Conservation (phyloP, 169 alveolate genomes). For the Plasmodium yoelii region DNA sequence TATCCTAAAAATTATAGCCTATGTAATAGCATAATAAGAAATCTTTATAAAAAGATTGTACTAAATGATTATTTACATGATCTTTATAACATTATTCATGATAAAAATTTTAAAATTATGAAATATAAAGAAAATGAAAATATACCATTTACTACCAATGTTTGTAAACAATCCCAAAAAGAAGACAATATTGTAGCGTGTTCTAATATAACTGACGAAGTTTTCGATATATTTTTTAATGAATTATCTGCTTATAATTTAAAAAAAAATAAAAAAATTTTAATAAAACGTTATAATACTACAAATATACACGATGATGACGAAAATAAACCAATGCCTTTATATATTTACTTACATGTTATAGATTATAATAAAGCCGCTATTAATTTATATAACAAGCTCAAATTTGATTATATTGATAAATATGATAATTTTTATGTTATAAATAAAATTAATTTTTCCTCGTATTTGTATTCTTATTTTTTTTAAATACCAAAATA, state of each 20-base stretch:
- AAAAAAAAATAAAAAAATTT: conserved; percentile 31
- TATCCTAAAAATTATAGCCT: conserved; percentile 46
- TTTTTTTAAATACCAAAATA: conserved; percentile 26
- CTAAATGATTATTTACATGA: conserved; percentile 50
- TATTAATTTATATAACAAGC: conserved; percentile 57
- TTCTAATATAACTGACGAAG: conserved; percentile 18
- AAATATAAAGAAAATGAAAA: conserved; percentile 5
- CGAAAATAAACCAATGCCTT: conserved; percentile 22
- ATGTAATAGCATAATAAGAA: conserved; percentile 35
- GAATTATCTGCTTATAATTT: conserved; percentile 52
- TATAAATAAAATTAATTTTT: conserved; percentile 51
- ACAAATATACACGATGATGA: not conserved
- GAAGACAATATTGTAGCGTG: conserved; percentile 4
- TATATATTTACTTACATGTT: conserved; percentile 61
- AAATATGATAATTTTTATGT: conserved; percentile 72
- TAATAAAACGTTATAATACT: not conserved
- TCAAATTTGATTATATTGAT: conserved; percentile 58
- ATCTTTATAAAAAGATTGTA: conserved; percentile 33
- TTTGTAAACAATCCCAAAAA: not conserved
- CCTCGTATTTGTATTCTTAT: conserved; percentile 62
- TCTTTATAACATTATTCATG: conserved; percentile 37
- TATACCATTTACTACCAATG: not conserved
- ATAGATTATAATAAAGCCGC: conserved; percentile 75
- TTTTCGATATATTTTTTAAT: conserved; percentile 44
- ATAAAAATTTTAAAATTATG: conserved; percentile 18